Percentiles rank a stretch among this genome's conserved stretches.
These are phyloP conservation scores for Chrysosporium queenslandicum DNA, from an alignment of 2,329 filamentous ascomycete species.

Conservation along the genomic window DNA sequence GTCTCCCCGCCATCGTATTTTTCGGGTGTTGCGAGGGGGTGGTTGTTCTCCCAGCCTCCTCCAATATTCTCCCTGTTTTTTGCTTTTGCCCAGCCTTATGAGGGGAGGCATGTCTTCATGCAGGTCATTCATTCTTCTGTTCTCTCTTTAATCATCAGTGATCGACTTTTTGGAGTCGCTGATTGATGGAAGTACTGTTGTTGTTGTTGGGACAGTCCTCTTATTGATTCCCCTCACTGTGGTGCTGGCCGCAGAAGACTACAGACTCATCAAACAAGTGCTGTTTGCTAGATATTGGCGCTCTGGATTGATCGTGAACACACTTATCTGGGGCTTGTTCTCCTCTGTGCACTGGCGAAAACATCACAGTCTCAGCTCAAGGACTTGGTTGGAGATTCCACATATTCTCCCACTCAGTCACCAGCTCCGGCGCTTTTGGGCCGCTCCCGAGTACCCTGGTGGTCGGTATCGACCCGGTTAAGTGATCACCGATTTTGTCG, in stretches of 20 bases:
- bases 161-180: neutral
- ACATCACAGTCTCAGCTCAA: neutral
- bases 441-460: neutral
- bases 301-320: too few relatives aligned
- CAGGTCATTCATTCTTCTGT: too few relatives aligned
- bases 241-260: neutral
- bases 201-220: neutral
- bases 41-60: constrained; percentile 12
- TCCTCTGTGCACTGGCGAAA: too few relatives aligned
- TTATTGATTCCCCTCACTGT: neutral
- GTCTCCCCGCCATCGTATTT: constrained; percentile 10
- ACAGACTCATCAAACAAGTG: too few relatives aligned
- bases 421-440: too few relatives aligned
- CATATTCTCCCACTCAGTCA: too few relatives aligned
- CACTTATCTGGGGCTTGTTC: too few relatives aligned
- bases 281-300: too few relatives aligned
- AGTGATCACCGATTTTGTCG: neutral
- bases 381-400: too few relatives aligned
- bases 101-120: neutral
- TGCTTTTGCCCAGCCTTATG: neutral
- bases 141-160: too few relatives aligned
- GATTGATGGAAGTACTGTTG: neutral
- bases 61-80: neutral
- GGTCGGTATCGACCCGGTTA: neutral
- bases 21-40: neutral